A percentile compares a stretch with the other conserved stretches of the same genome.
Conservation (phyloP, 1,284 basidiomycete genomes). For the Ganoderma leucocontextum region DNA sequence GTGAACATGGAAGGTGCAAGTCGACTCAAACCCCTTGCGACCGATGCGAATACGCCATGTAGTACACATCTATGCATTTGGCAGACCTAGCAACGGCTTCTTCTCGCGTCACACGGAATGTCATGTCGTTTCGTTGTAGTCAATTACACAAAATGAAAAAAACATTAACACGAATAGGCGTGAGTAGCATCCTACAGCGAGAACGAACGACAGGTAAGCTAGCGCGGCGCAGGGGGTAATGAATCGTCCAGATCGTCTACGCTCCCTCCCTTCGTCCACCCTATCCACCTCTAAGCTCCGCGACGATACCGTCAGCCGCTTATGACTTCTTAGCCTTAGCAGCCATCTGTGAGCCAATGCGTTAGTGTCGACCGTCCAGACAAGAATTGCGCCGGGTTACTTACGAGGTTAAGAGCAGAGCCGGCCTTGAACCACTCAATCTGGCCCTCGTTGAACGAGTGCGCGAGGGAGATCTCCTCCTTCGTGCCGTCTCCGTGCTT, state of each 20-base stretch:
- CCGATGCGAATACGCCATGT: neutral
- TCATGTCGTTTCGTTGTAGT: constrained; percentile 24
- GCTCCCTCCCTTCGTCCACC: constrained; percentile 15
- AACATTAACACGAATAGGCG: constrained; percentile 31
- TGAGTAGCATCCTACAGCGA: constrained; percentile 32
- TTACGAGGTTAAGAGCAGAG: constrained; percentile 83
- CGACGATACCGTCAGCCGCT: neutral
- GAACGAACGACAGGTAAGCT: constrained; percentile 25
- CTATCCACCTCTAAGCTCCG: neutral
- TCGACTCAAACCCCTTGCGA: neutral
- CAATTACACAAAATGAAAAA: constrained; percentile 29
- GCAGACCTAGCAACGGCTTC: constrained; percentile 6
- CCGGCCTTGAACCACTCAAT: constrained; percentile 97
- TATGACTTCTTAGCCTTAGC: constrained; percentile 57
- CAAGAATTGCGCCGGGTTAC: constrained; percentile 36
- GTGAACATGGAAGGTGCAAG: neutral
- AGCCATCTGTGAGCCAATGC: constrained; percentile 50
- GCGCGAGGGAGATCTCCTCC: constrained; percentile 78
- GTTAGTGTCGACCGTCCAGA: neutral
- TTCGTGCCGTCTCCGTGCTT: constrained; percentile 86
- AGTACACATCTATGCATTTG: neutral
- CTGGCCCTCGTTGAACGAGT: constrained; percentile 90
- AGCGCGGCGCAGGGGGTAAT: constrained; percentile 19
- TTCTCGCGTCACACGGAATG: constrained; percentile 1
- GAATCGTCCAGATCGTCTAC: constrained; percentile 23